Percentiles rank a stretch among this genome's conserved stretches.
Conservation (phyloP, 2,329 filamentous ascomycete species). For the Penicillium sp. region DNA sequence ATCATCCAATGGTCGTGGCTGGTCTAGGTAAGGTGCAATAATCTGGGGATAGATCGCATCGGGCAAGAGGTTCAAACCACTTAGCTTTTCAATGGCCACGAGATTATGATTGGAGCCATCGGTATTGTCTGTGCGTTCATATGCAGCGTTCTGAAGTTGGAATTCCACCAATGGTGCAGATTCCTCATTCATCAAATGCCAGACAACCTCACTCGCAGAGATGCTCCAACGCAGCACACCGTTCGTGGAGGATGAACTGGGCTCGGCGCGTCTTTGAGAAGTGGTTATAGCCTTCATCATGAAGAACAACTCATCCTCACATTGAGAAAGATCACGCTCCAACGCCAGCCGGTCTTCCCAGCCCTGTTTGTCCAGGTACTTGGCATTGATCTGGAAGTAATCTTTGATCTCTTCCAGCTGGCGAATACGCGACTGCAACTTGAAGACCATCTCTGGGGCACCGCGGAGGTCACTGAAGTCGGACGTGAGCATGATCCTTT, state of each 20-base stretch:
- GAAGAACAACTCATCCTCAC: slow-evolving; percentile 97
- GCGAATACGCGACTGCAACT: slow-evolving; percentile 86
- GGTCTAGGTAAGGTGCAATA: slow-evolving; percentile 83
- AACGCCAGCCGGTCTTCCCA: slow-evolving; percentile 90
- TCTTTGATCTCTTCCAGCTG: slow-evolving; percentile 95
- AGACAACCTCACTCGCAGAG: slow-evolving; percentile 91
- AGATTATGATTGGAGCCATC: slow-evolving; percentile 95
- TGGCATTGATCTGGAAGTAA: slow-evolving; percentile 90
- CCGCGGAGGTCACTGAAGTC: slow-evolving; percentile 97
- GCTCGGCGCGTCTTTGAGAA: slow-evolving; percentile 79
- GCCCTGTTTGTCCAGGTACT: slow-evolving; percentile 80
- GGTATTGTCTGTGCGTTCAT: slow-evolving; percentile 93
- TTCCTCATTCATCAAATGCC: slow-evolving; percentile 88
- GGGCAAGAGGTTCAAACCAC: slow-evolving; percentile 84
- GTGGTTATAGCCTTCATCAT: slow-evolving; percentile 99
- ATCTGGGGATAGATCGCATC: slow-evolving; percentile 95
- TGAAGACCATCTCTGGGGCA: slow-evolving; percentile 87
- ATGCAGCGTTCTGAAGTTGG: slow-evolving; percentile 85
- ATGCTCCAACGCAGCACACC: slow-evolving; percentile 90
- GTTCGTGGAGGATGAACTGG: slow-evolving; percentile 65
- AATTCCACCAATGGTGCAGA: slow-evolving; percentile 89
- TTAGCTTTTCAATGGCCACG: slow-evolving; percentile 82
- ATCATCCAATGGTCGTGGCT: slow-evolving; percentile 58
- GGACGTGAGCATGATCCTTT: slow-evolving; percentile 98
- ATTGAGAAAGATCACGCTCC: slow-evolving; percentile 82